Evolutionary conservation across 2,329 filamentous ascomycete species (phyloP).

Genomic region (Colletotrichum sidae): DNA sequence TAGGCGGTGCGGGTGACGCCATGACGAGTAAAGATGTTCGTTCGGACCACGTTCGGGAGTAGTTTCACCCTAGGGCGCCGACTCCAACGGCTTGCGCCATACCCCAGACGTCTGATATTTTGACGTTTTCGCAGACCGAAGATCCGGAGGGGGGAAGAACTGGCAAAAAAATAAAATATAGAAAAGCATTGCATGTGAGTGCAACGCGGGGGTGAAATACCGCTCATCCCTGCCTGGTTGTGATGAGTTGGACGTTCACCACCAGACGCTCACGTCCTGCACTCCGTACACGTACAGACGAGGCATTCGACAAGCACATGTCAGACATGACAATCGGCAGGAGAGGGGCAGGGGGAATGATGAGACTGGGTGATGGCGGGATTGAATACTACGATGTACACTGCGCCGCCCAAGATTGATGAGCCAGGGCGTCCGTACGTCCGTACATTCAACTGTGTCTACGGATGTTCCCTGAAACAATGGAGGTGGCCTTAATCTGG

Average conservation of each 20-base stretch:
- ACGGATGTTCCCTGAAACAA: constrained; percentile 20
- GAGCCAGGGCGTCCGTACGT: too few relatives aligned
- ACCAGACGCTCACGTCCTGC: neutral
- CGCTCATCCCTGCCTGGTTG: too few relatives aligned
- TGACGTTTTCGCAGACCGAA: constrained; percentile 22
- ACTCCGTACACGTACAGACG: neutral
- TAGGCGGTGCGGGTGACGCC: constrained; percentile 16
- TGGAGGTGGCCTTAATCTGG: constrained; percentile 28
- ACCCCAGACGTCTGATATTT: constrained; percentile 38
- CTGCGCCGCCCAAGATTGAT: too few relatives aligned
- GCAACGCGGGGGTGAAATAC: neutral
- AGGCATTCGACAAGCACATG: constrained; percentile 23
- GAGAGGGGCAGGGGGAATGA: neutral
- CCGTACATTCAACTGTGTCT: constrained; percentile 1
- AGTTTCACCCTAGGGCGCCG: constrained; percentile 21
- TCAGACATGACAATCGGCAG: neutral
- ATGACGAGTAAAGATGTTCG: constrained; percentile 27
- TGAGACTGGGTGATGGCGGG: neutral
- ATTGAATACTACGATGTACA: constrained; percentile 20
- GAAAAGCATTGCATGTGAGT: constrained; percentile 9
- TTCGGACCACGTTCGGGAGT: neutral
- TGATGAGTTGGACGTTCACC: neutral
- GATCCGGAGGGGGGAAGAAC: constrained; percentile 1
- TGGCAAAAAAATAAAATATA: neutral
- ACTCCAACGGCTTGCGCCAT: constrained; percentile 25